Evolutionary conservation across 2,329 filamentous ascomycete species (phyloP).

Genomic region (Podosphaera xanthii): DNA sequence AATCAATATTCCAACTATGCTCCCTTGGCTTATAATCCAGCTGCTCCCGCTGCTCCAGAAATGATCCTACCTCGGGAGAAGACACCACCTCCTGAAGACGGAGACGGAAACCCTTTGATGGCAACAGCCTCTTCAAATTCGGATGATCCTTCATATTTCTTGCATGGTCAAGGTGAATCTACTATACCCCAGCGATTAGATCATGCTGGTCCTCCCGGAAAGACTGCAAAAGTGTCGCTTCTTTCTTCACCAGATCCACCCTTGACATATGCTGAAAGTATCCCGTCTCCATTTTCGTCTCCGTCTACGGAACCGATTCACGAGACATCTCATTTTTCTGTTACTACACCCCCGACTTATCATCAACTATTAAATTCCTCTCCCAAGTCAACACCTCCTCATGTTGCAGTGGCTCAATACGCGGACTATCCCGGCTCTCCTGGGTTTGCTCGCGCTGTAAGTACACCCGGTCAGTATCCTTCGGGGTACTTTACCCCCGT

Average conservation of each 20-base stretch:
- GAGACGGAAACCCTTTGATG: conserved; percentile 31
- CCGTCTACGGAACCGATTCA: neutral
- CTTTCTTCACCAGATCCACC: conserved; percentile 9
- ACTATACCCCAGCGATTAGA: conserved; percentile 4
- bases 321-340: neutral
- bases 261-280: neutral
- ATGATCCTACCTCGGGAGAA: conserved; percentile 51
- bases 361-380: conserved; percentile 2
- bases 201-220: conserved; percentile 20
- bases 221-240: conserved; percentile 5
- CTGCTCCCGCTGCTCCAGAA: conserved; percentile 53
- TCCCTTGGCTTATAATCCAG: conserved; percentile 58
- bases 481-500: conserved; percentile 8
- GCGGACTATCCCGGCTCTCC: conserved; percentile 24
- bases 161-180: neutral
- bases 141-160: neutral
- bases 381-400: conserved; percentile 3
- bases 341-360: conserved; percentile 6
- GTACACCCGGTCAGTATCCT: conserved; percentile 20
- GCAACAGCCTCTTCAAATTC: conserved; percentile 33
- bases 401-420: conserved; percentile 19
- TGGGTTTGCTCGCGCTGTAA: conserved; percentile 18
- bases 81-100: conserved; percentile 53
- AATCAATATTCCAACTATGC: conserved; percentile 25
- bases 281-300: conserved; percentile 2